Conservation (phyloP, 83 land plant species). For the Larix sibirica region DNA sequence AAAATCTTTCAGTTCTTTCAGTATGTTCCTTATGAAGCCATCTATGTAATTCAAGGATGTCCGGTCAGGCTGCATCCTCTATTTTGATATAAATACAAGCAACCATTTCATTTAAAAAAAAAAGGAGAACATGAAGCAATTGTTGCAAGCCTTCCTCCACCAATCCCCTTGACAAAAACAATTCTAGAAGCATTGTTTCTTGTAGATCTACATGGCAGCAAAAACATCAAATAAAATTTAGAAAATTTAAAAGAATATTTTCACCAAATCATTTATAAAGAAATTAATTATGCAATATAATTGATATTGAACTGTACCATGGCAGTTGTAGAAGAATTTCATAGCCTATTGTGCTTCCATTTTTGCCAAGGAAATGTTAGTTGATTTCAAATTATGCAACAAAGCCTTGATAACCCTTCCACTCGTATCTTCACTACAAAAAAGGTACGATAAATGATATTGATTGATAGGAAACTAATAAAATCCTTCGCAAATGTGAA, state of each 20-base stretch:
- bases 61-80: too few relatives aligned
- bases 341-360: slow-evolving; percentile 32
- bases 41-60: too few relatives aligned
- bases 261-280: background rate
- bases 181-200: slow-evolving; percentile 31
- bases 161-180: slow-evolving; percentile 24
- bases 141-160: slow-evolving; percentile 25
- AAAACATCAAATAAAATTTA: slow-evolving; percentile 1
- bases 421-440: slow-evolving; percentile 29
- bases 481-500: background rate
- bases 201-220: slow-evolving; percentile 25
- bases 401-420: slow-evolving; percentile 23
- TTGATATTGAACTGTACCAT: slow-evolving; percentile 15
- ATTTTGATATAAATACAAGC: too few relatives aligned
- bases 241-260: background rate
- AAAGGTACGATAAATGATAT: background rate
- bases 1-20: too few relatives aligned
- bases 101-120: too few relatives aligned
- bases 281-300: background rate
- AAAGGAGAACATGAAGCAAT: slow-evolving; percentile 26
- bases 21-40: too few relatives aligned
- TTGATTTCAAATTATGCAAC: slow-evolving; percentile 31
- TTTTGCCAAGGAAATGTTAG: slow-evolving; percentile 26
- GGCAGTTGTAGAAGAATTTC: slow-evolving; percentile 27
- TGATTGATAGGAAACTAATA: background rate